phyloP scores from a whole-genome alignment of 2,329 filamentous ascomycete species.

The Colletotrichum sp. region DNA sequence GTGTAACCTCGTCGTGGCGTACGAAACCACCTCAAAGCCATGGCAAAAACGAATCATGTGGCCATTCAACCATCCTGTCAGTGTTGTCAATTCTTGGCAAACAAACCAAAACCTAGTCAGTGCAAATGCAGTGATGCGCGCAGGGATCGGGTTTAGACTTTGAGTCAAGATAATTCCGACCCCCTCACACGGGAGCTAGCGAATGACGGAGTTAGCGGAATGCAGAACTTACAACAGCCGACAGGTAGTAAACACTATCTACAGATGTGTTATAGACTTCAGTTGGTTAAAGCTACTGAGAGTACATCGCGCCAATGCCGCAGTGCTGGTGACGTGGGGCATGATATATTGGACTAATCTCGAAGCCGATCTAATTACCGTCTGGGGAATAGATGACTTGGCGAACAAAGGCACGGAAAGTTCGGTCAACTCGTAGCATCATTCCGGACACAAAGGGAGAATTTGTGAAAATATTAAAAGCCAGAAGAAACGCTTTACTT shows the following conservation, averaged over 20 bases:
- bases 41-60: rapidly evolving
- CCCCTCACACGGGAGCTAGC: neutral
- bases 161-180: neutral
- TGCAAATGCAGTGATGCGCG: neutral
- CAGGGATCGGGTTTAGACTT: neutral
- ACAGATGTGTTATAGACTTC: too few relatives aligned
- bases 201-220: neutral
- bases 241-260: neutral
- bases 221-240: neutral
- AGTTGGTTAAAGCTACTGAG: neutral
- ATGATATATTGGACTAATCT: rapidly evolving
- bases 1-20: neutral
- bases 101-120: neutral
- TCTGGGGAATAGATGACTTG: neutral
- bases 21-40: rapidly evolving
- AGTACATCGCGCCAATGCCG: rapidly evolving
- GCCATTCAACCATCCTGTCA: neutral
- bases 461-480: neutral
- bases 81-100: neutral
- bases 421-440: neutral
- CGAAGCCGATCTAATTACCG: neutral
- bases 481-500: neutral
- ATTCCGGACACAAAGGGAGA: neutral
- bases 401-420: neutral
- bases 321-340: neutral